phyloP scores from a whole-genome alignment of 768 basidiomycete species.

The Naganishia antarctica region DNA sequence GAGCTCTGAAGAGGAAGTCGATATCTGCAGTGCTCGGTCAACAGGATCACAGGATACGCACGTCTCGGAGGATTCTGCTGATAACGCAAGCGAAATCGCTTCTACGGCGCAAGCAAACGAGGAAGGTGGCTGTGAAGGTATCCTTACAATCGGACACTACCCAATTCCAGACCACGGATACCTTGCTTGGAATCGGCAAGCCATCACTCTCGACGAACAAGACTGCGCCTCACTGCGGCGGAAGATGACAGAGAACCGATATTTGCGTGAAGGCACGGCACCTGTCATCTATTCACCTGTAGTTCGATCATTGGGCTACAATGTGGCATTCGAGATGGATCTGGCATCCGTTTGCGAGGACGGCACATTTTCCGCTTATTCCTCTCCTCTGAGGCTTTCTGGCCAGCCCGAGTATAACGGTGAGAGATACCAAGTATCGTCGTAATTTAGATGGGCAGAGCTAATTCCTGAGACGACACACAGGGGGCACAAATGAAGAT shows the following conservation, averaged over 20 bases:
- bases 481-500: not conserved
- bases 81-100: constrained; percentile 9
- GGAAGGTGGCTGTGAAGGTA: too few species aligned
- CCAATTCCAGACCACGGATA: not conserved
- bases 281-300: not conserved
- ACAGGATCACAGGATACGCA: not conserved
- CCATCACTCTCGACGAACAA: not conserved
- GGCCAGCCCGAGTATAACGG: not conserved
- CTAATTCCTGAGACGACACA: not conserved
- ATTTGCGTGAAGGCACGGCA: not conserved
- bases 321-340: too few species aligned
- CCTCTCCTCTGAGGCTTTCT: not conserved
- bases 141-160: not conserved
- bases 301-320: not conserved
- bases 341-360: too few species aligned
- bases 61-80: constrained; percentile 1
- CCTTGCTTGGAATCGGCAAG: not conserved
- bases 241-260: not conserved
- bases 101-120: too few species aligned
- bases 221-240: not conserved
- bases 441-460: not conserved
- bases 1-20: not conserved
- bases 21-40: not conserved
- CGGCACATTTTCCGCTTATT: not conserved
- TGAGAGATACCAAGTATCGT: not conserved